Base-by-base conservation (phyloP, 2,329 filamentous ascomycete genomes). In the Aspergillus candidus region DNA sequence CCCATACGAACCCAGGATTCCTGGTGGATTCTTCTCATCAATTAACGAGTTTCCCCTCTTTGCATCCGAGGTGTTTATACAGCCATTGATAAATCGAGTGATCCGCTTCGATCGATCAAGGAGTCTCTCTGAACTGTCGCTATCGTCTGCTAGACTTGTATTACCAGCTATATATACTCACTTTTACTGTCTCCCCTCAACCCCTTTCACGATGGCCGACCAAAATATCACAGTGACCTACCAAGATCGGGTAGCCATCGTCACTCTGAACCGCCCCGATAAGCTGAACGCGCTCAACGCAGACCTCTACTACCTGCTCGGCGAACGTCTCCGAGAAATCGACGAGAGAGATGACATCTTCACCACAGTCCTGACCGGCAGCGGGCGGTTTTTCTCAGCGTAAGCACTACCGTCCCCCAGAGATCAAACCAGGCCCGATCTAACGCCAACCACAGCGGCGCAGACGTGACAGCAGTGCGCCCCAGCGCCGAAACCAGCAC, bases 331-430 rank as follows among this genome's bases (percentile, higher is more conserved):
- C 62, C 79, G 84, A 46, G 83, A 95, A 62, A 75, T 97, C 38
- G 90, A 88, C 12, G 75, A 73, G 7, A 82, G 82, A 51, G 81
- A 91, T 49, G 86, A 94, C 52, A 82, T 96, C 47, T 86, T 78
- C 60, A 82, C 95, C 56, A 97, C 91, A 3, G 75, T 97, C 10
- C 61, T 97, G 3, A 87, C 88, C 0, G 93, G 82, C 58, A 90
- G 80, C 47, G 91, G 91, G 11, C 75, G 77, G 3, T 83, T 75
- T 65, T 97, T 97, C 72, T 96, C 89, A 8, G 90, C 91, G 87
- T 94, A 77, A 58, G 57, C 27, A 12, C 29, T 6, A 11, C 12
- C 11, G 11, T 18, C 18, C 13, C 15, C 35, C 6, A 11, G 18
- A 12, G 3, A 10, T 11, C 12, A 36, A 31, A 36, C 41, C 35